Evolutionary conservation across 768 basidiomycete species (phyloP).

Genomic region (Podaxis sp.): DNA sequence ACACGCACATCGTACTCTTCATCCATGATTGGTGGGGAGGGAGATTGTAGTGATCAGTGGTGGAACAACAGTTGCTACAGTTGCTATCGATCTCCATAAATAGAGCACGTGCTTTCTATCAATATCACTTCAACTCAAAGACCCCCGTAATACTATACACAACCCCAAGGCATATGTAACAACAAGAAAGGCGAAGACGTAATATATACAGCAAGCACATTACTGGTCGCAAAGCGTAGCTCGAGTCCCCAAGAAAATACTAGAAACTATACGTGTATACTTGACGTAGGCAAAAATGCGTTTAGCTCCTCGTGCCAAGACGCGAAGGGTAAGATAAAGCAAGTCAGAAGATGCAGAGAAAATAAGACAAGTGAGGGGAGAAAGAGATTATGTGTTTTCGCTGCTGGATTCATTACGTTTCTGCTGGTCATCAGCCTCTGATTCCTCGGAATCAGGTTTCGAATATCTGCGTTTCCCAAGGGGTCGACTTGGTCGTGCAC

Average conservation of each 20-base stretch:
- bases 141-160: conserved; percentile 2
- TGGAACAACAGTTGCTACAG: conserved; percentile 22
- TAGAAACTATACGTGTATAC: conserved; percentile 13
- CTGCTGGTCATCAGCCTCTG: conserved; percentile 22
- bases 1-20: conserved; percentile 91
- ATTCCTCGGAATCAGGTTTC: conserved; percentile 22
- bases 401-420: conserved; percentile 23
- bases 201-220: conserved; percentile 6
- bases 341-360: neutral
- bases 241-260: conserved; percentile 13
- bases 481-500: conserved; percentile 29
- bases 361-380: neutral
- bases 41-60: conserved; percentile 20
- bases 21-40: conserved; percentile 67
- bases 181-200: conserved; percentile 9
- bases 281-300: conserved; percentile 11
- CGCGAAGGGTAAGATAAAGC: neutral
- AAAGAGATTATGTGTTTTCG: neutral
- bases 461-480: conserved; percentile 32
- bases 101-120: conserved; percentile 14
- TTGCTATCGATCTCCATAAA: conserved; percentile 15
- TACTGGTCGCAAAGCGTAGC: neutral
- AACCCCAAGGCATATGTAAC: conserved; percentile 1
- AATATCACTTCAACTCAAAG: neutral
- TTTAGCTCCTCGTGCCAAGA: neutral